Evolutionary conservation across 805 yeast genomes (phyloP), one percentile per base, ranked within the genome.

Genomic region (Yueomyces sinensis): DNA sequence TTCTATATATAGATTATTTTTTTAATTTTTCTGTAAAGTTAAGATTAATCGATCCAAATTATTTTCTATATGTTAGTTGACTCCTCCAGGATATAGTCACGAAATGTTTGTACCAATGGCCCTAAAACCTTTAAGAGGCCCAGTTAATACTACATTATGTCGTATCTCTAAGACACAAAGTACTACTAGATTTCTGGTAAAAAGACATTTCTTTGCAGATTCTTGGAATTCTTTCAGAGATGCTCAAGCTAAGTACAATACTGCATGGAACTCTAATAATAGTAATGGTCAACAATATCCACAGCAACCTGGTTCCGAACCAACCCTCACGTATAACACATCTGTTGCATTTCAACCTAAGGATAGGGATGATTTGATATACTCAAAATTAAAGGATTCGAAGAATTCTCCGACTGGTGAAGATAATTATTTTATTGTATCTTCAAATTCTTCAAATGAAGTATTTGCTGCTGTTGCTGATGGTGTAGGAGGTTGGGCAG

Each of bases 401-500:
- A 37, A 61, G 7, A 61, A 63, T 4, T 78, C 86, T 5, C 74
- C 82, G 4, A 68, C 83, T 2, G 93, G 93, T 4, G 93, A 82
- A 49, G 93, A 82, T 49, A 81, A 78, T 49, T 74, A 66, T 45
- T 73, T 81, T 38, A 62, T 76, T 19, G 65, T 72, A 7, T 9
- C 35, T 9, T 25, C 20, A 15, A 59, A 59, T 23, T 37, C 42
- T 4, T 41, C 45, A 1, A 37, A 38, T 9, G 55, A 49, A 23
- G 41, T 77, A 1, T 71, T 79, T 4, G 66, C 76, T 14, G 93
- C 89, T 16, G 91, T 82, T 3, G 80, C 95, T 5, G 98, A 89
- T 59, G 98, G 98, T 11, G 97, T 91, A 4, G 97, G 97, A 13
- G 97, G 97, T 3, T 89, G 97, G 96, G 72, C 82, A 1, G 91